phyloP scores from a whole-genome alignment of 2,329 filamentous ascomycete species.

The Fusarium sp. region DNA sequence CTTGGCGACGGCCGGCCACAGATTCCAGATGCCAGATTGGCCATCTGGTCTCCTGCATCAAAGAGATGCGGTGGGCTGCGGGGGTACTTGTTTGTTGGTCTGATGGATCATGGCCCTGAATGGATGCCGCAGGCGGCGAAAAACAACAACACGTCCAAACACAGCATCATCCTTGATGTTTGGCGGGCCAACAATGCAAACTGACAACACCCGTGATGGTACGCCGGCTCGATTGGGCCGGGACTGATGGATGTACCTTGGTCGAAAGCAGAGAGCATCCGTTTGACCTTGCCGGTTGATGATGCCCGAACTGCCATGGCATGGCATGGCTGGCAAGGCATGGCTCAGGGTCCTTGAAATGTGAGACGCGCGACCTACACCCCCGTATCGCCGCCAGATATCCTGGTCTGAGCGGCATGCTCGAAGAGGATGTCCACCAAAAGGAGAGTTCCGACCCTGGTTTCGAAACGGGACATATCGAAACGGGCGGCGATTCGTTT shows the following conservation, averaged over 20 bases:
- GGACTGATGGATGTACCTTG: conserved; percentile 4
- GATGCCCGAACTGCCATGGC: conserved; percentile 23
- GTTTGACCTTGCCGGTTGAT: conserved; percentile 30
- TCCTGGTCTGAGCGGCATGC: conserved; percentile 27
- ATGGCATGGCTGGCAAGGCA: conserved; percentile 3
- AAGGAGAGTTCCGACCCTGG: conserved; percentile 31
- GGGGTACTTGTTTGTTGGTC: conserved; percentile 4
- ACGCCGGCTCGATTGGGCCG: conserved; percentile 6
- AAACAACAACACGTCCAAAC: conserved; percentile 28
- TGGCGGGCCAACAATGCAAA: conserved; percentile 34
- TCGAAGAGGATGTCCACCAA: conserved; percentile 28
- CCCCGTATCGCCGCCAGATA: conserved; percentile 14
- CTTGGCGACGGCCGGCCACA: conserved; percentile 12
- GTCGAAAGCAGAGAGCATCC: conserved; percentile 14
- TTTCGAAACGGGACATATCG: conserved; percentile 33
- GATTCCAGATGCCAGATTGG: conserved; percentile 23
- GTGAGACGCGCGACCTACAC: conserved; percentile 23
- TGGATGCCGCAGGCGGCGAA: conserved; percentile 9
- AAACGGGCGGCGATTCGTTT: conserved; percentile 34
- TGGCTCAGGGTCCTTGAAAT: conserved; percentile 14
- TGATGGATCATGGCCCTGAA: not conserved
- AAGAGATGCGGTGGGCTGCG: conserved; percentile 17
- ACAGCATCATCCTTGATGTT: conserved; percentile 26
- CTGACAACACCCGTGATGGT: conserved; percentile 7
- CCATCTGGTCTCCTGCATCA: conserved; percentile 32